Percentiles rank a stretch among this genome's conserved stretches.
These are phyloP conservation scores for Grosmannia huntii DNA, from an alignment of 2,329 filamentous ascomycete species.

Conservation along the genomic window DNA sequence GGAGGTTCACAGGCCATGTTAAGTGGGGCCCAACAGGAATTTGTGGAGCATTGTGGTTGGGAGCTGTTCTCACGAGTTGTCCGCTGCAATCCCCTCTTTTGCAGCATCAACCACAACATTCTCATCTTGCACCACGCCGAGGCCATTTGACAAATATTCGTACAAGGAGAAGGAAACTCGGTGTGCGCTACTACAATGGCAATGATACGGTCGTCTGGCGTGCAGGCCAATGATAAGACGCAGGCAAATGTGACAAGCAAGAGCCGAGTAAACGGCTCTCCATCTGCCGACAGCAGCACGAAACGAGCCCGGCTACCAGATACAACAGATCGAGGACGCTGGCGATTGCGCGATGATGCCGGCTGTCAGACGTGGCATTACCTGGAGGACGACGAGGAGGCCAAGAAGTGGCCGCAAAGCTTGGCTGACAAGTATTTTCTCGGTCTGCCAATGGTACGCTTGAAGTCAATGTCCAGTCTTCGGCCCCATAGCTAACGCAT, in stretches of 20 bases:
- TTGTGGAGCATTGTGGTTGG: background rate
- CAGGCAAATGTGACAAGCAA: slow-evolving; percentile 18
- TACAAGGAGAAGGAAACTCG: background rate
- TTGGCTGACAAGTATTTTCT: slow-evolving; percentile 83
- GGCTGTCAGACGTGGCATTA: slow-evolving; percentile 95
- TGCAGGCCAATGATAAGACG: slow-evolving; percentile 8
- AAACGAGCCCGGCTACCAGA: slow-evolving; percentile 13
- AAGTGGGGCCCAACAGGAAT: background rate
- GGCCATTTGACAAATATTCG: background rate
- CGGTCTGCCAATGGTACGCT: slow-evolving; percentile 59
- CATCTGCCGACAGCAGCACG: slow-evolving; percentile 12
- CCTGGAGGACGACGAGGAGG: slow-evolving; percentile 57
- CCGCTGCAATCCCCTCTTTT: background rate
- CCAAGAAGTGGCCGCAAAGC: slow-evolving; percentile 71
- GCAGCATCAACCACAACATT: background rate
- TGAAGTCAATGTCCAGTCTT: background rate
- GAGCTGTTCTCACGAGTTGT: background rate
- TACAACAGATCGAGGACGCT: slow-evolving; percentile 68
- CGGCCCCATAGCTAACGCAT: background rate
- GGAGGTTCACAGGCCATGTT: background rate
- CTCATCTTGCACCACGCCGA: background rate
- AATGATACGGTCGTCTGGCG: slow-evolving; percentile 19
- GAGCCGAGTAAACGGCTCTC: slow-evolving; percentile 26
- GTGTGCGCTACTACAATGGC: slow-evolving; percentile 4
- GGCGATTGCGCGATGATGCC: slow-evolving; percentile 71